A percentile compares a stretch with the other conserved stretches of the same genome.
phyloP scores from a whole-genome alignment of 2,329 filamentous ascomycete genomes.

The Clathrospora elynae region DNA sequence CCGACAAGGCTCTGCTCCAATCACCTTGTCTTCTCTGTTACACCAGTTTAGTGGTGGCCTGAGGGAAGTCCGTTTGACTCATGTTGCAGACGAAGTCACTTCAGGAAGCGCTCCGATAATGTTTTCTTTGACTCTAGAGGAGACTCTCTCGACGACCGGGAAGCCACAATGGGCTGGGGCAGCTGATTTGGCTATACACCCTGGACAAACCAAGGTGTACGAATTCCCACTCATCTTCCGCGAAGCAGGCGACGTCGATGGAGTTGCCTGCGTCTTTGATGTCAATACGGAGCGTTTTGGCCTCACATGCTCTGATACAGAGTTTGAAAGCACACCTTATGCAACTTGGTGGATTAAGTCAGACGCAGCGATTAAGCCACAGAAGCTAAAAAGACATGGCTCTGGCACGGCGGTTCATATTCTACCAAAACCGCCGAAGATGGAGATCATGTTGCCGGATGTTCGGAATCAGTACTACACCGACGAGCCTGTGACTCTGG shows the following conservation, averaged over 20 bases:
- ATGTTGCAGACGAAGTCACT: conserved; percentile 22
- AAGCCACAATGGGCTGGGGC: conserved; percentile 58
- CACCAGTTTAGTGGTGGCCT: conserved; percentile 59
- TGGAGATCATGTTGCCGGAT: conserved; percentile 72
- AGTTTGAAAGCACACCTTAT: conserved; percentile 35
- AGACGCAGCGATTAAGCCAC: conserved; percentile 30
- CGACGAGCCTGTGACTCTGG: conserved; percentile 73
- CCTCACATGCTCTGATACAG: conserved; percentile 67
- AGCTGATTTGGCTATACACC: conserved; percentile 67
- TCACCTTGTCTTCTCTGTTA: conserved; percentile 56
- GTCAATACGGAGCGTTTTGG: conserved; percentile 70
- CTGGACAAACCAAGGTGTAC: conserved; percentile 72
- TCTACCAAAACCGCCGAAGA: conserved; percentile 87
- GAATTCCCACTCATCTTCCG: conserved; percentile 74
- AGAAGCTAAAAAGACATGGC: conserved; percentile 37
- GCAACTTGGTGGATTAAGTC: conserved; percentile 45
- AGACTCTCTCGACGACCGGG: conserved; percentile 28
- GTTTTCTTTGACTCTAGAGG: conserved; percentile 33
- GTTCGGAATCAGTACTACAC: conserved; percentile 78
- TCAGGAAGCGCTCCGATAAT: conserved; percentile 23
- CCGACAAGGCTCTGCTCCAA: conserved; percentile 51
- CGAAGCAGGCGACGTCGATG: conserved; percentile 78
- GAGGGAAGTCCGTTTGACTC: conserved; percentile 40
- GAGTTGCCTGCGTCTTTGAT: conserved; percentile 66
- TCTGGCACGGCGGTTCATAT: conserved; percentile 67